These are phyloP conservation scores for Phytopythium sindhum DNA, from an alignment of 352 stramenopile genomes.

Conservation along the genomic window DNA sequence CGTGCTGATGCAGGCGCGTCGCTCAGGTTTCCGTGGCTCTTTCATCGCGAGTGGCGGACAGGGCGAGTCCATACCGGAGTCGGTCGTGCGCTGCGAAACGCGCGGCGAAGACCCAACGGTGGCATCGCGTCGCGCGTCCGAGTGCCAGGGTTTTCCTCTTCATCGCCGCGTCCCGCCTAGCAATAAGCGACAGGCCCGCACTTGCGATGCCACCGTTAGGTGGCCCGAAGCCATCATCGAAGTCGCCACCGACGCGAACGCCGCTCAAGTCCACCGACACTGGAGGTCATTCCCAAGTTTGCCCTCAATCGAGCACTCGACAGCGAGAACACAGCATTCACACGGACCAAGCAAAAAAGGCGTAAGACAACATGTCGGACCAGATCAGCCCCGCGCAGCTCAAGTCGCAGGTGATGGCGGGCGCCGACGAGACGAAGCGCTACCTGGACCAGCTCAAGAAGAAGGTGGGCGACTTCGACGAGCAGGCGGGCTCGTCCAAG, in stretches of 20 bases:
- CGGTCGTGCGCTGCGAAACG: not conserved
- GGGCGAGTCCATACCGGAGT: no score
- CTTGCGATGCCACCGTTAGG: conserved; percentile 2
- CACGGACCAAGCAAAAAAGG: not conserved
- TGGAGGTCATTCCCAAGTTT: conserved; percentile 2
- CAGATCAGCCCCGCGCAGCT: conserved; percentile 6
- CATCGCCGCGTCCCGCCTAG: not conserved
- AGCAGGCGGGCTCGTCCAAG: conserved; percentile 71
- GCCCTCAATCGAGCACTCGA: not conserved
- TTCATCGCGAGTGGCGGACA: no score
- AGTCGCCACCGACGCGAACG: no score
- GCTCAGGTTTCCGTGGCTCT: not conserved
- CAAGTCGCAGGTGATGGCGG: conserved; percentile 6
- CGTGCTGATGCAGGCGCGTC: not conserved
- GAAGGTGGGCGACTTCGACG: conserved; percentile 47
- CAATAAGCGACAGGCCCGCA: not conserved
- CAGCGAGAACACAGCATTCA: not conserved
- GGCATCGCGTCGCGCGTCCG: not conserved
- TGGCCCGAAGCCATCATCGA: not conserved
- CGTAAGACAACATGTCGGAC: not conserved
- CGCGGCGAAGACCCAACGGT: not conserved
- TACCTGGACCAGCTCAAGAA: conserved; percentile 9
- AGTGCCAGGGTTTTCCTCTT: not conserved
- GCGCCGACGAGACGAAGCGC: conserved; percentile 8
- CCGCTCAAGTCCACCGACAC: no score